These are phyloP conservation scores for Biscutella laevigata DNA, from an alignment of 441 rosid genomes.

Conservation along the genomic window DNA sequence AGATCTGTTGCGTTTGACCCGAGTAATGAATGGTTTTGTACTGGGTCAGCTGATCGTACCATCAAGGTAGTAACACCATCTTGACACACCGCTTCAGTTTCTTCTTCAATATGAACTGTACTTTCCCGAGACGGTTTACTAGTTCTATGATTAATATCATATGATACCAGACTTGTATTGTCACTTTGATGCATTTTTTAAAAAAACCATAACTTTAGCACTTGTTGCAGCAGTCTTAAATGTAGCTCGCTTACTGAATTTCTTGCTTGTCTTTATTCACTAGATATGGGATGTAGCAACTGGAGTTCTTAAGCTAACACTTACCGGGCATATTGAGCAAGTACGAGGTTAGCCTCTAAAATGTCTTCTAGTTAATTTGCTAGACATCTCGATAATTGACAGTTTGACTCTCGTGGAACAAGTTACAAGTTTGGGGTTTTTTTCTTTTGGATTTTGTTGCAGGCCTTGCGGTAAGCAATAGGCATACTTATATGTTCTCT, in stretches of 20 bases:
- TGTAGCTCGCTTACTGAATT: neutral
- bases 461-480: slow-evolving; percentile 90
- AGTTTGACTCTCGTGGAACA: neutral
- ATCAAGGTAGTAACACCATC: slow-evolving; percentile 94
- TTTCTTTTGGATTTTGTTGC: slow-evolving; percentile 10
- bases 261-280: slow-evolving; percentile 1
- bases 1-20: slow-evolving; percentile 93
- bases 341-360: slow-evolving; percentile 57
- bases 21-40: slow-evolving; percentile 90
- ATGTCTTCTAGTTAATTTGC: neutral
- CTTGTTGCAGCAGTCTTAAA: slow-evolving; percentile 5
- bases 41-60: slow-evolving; percentile 97
- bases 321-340: slow-evolving; percentile 93
- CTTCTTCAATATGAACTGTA: neutral
- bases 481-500: slow-evolving; percentile 88
- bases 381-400: neutral
- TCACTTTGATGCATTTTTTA: neutral
- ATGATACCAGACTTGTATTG: neutral
- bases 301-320: slow-evolving; percentile 81
- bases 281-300: slow-evolving; percentile 94
- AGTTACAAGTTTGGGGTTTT: neutral
- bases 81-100: too few species aligned
- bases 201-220: neutral
- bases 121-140: neutral
- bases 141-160: neutral